Evolutionary conservation across 805 yeast genomes (phyloP), one percentile per base, ranked within the genome.

Genomic region (Kuraishia cidri): DNA sequence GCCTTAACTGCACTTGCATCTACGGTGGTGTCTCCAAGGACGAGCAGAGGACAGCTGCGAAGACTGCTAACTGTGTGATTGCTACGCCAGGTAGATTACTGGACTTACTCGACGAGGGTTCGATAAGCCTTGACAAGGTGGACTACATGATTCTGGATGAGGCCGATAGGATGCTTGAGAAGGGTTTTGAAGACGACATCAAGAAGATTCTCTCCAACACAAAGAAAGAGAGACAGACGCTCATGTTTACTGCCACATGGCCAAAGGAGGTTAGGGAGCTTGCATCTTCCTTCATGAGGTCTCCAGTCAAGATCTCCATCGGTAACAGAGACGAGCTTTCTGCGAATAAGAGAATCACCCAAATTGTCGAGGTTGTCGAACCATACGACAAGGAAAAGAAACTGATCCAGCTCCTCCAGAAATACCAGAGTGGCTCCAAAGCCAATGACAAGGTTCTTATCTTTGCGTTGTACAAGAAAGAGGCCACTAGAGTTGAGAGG

Each of bases 171-270:
- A 90, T 92, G 97, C 72, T 92, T 38, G 98, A 92, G 57, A 92
- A 84, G 59, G 99, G 99, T 24, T 92, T 92, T 50, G 97, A 94
- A 61, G 94, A 90, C 54, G 98, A 90, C 58, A 90, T 92, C 52
- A 86, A 83, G 54, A 66, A 70, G 41, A 86, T 92, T 43, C 75
- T 92, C 52, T 69, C 85, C 11, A 64, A 71, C 16, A 25, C 39
- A 5, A 33, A 35, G 13, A 34, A 21, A 40, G 47, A 68, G 19
- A 69, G 97, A 62, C 97, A 90, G 60, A 92, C 98, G 0, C 68
- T 92, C 42, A 92, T 92, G 97, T 92, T 92, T 61, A 90, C 98
- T 7, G 99, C 99, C n/a, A 92, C 99, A 1, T 92, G 98, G 98
- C 99, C 99, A n/a, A 84, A 83, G 47, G 95, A 90, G 61, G 97